phyloP scores from a whole-genome alignment of 2,329 filamentous ascomycete species.

The Exophiala oligosperma region DNA sequence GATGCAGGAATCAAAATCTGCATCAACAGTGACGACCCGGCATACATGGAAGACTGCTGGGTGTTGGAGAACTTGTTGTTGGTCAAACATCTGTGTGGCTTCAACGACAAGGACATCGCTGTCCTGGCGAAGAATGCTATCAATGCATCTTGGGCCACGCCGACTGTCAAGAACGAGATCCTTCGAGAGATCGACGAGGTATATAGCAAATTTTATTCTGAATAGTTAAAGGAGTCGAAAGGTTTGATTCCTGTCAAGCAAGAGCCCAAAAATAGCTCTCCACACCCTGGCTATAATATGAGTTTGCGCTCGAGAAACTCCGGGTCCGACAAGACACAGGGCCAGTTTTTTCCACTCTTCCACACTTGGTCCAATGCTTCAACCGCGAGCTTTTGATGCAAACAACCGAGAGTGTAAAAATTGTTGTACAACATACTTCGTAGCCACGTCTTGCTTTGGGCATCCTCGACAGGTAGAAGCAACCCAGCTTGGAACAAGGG shows the following conservation, averaged over 20 bases:
- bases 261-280: not conserved
- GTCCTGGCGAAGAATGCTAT: conserved; percentile 44
- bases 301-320: not conserved
- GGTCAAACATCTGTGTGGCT: conserved; percentile 41
- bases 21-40: conserved; percentile 52
- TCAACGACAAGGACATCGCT: conserved; percentile 46
- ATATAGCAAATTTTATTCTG: not conserved
- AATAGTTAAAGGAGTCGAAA: not conserved
- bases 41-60: conserved; percentile 54
- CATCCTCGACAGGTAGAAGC: not conserved
- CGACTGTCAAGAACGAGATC: conserved; percentile 36
- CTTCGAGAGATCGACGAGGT: conserved; percentile 11
- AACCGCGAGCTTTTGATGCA: conserved; percentile 3
- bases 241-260: not conserved
- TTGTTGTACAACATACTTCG: conserved; percentile 3
- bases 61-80: conserved; percentile 50
- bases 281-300: not conserved
- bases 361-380: conserved; percentile 3
- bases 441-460: not conserved
- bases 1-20: conserved; percentile 49
- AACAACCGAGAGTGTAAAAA: conserved; percentile 1
- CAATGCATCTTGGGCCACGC: conserved; percentile 50
- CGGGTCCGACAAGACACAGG: not conserved
- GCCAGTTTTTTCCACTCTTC: not conserved
- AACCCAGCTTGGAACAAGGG: not conserved